Evolutionary conservation across 805 yeast genomes (phyloP), one percentile per base, ranked within the genome.

Genomic region (Ogataea allantospora): DNA sequence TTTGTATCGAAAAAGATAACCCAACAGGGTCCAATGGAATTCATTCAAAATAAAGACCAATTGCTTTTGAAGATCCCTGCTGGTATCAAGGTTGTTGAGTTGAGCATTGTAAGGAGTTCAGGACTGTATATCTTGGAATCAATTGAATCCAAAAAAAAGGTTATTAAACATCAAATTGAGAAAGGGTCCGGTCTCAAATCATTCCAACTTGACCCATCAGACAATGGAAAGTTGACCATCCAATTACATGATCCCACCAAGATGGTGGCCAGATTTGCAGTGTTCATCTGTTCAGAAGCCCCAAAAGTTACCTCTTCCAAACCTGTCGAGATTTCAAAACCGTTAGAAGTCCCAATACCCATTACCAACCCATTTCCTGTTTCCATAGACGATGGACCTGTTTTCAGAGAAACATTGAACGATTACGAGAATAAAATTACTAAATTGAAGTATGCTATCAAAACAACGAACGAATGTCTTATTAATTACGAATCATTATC

Each of bases 321-420:
- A 25, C 16, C 12, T 5, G 21, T 16, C 15, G 29, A 27, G 12
- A 23, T 11, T 3, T 17, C 12, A 6, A 12, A n/a, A 12, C 35
- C 40, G 11, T 7, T 32, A 11, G 27, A 16, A 7, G 4, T 27
- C 11, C 27, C 30, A 12, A 9, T 29, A 1, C 21, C 31, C 6
- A 26, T 14, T 3, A 20, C 21, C 7, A 50, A 50, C 27, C 61
- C 60, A 10, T 59, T 51, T 25, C 59, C 58, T 1, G 40, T 59
- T 8, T 50, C 61, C 0, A 40, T 57, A 60, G 50, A 65, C 42
- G 68, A 70, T 57, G 74, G 66, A 5, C 67, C 67, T 1, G 40
- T 48, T 5, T 59, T 62, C 27, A 44, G 67, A 35, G 58, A 53
- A 15, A 42, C 61, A 1, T 26, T 63, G 10, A 35, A 38, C 11